Conservation (phyloP, 2,329 filamentous ascomycete species). For the Daldinia eschscholtzii region DNA sequence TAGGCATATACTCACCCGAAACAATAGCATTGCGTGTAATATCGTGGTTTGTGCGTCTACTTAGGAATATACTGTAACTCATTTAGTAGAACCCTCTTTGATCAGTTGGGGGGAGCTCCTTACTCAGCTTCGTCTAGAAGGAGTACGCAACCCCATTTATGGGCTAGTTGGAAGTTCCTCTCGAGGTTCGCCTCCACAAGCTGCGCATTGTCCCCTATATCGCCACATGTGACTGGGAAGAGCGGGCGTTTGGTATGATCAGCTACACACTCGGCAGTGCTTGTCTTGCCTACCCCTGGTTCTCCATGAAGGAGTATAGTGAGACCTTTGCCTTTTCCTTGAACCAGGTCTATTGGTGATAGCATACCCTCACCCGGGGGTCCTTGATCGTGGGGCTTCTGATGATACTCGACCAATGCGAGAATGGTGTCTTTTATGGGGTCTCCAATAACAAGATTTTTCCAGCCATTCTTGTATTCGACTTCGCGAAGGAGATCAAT, state of each 20-base stretch:
- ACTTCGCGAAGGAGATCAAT: slow-evolving; percentile 4
- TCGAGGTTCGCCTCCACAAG: slow-evolving; percentile 45
- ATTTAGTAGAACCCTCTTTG: neutral
- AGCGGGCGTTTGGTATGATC: slow-evolving; percentile 53
- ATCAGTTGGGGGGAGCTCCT: neutral
- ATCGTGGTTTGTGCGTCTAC: slow-evolving; percentile 49
- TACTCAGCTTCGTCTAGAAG: slow-evolving; percentile 13
- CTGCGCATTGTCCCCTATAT: slow-evolving; percentile 48
- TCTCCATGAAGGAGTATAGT: slow-evolving; percentile 61
- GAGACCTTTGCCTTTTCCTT: slow-evolving; percentile 54
- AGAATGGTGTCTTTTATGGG: neutral
- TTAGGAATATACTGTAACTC: slow-evolving; percentile 44
- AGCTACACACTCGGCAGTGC: slow-evolving; percentile 56
- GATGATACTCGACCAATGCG: slow-evolving; percentile 3
- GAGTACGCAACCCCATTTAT: slow-evolving; percentile 55
- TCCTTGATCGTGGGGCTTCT: neutral
- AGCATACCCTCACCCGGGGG: neutral
- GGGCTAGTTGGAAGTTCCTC: slow-evolving; percentile 56
- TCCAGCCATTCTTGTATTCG: slow-evolving; percentile 1
- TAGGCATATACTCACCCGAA: slow-evolving; percentile 32
- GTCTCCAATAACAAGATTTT: neutral
- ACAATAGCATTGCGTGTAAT: slow-evolving; percentile 41
- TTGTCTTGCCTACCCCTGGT: slow-evolving; percentile 58
- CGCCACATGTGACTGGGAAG: slow-evolving; percentile 48
- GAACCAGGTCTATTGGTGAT: slow-evolving; percentile 28